A percentile compares a stretch with the other conserved stretches of the same genome.
Evolutionary conservation across 1,139 yeast genomes (phyloP).

Genomic region (Sugiyamaella paludigena): DNA sequence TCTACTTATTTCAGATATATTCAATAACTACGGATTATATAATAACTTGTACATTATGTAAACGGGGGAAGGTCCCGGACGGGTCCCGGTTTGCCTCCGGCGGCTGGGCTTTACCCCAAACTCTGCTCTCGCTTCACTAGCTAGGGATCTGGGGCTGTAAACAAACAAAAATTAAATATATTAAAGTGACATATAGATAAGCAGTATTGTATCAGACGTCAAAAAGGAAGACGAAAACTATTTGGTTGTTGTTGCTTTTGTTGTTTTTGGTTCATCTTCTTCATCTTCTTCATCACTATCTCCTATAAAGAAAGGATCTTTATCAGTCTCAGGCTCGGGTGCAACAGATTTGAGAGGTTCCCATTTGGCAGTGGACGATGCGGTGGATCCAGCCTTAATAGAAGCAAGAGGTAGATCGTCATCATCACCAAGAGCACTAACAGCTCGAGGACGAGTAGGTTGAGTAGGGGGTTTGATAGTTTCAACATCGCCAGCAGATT

Average conservation of each 20-base stretch:
- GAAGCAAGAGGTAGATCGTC: slow-evolving; percentile 4
- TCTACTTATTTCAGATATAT: too few relatives aligned
- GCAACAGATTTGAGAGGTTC: slow-evolving; percentile 57
- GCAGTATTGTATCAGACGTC: too few relatives aligned
- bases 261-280: slow-evolving; percentile 3
- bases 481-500: slow-evolving; percentile 19
- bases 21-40: too few relatives aligned
- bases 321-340: slow-evolving; percentile 52
- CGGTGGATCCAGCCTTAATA: slow-evolving; percentile 3
- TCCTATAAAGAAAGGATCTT: slow-evolving; percentile 74
- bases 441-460: slow-evolving; percentile 20
- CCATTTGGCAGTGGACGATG: slow-evolving; percentile 47
- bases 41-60: too few relatives aligned
- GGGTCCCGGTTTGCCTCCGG: slow-evolving; percentile 1
- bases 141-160: too few relatives aligned
- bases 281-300: slow-evolving; percentile 71
- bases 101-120: not conserved
- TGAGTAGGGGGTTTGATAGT: slow-evolving; percentile 8
- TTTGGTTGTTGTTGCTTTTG: not conserved
- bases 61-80: too few relatives aligned
- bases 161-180: too few relatives aligned
- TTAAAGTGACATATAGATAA: too few relatives aligned
- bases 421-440: slow-evolving; percentile 34
- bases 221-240: too few relatives aligned
- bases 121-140: too few relatives aligned